phyloP scores from a whole-genome alignment of 1,284 basidiomycete species.

The Leccinum pallidistipes region DNA sequence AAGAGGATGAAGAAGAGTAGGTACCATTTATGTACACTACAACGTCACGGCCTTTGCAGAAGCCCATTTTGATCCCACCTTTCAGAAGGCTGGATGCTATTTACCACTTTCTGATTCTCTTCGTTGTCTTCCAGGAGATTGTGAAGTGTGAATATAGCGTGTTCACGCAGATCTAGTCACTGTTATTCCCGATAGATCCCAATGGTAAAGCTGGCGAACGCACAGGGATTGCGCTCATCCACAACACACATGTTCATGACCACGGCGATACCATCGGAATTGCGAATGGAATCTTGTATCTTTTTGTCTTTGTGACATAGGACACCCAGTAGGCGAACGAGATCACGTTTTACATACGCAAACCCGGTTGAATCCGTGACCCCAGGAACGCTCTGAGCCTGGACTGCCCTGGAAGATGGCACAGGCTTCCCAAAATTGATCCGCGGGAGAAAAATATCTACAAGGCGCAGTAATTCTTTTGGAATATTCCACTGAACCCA shows the following conservation, averaged over 20 bases:
- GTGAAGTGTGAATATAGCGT: slow-evolving; percentile 81
- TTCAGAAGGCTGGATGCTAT: slow-evolving; percentile 63
- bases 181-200: slow-evolving; percentile 5
- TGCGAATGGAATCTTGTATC: slow-evolving; percentile 73
- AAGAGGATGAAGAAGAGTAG: slow-evolving; percentile 53
- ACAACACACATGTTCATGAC: slow-evolving; percentile 86
- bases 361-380: slow-evolving; percentile 58
- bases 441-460: slow-evolving; percentile 77
- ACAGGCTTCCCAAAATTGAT: slow-evolving; percentile 71
- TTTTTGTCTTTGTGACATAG: slow-evolving; percentile 60
- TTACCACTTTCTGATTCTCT: slow-evolving; percentile 79
- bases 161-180: slow-evolving; percentile 77
- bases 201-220: slow-evolving; percentile 35
- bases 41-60: slow-evolving; percentile 31
- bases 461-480: slow-evolving; percentile 63
- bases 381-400: slow-evolving; percentile 15
- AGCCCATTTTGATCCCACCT: slow-evolving; percentile 61
- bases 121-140: slow-evolving; percentile 75
- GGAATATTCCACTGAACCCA: slow-evolving; percentile 12
- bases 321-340: slow-evolving; percentile 79
- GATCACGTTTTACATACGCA: slow-evolving; percentile 77
- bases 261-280: slow-evolving; percentile 71
- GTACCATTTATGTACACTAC: slow-evolving; percentile 8
- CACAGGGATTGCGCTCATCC: slow-evolving; percentile 90
- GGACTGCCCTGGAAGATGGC: slow-evolving; percentile 19